phyloP scores from a whole-genome alignment of 1,284 basidiomycete genomes.

The Inonotus obliquus region DNA sequence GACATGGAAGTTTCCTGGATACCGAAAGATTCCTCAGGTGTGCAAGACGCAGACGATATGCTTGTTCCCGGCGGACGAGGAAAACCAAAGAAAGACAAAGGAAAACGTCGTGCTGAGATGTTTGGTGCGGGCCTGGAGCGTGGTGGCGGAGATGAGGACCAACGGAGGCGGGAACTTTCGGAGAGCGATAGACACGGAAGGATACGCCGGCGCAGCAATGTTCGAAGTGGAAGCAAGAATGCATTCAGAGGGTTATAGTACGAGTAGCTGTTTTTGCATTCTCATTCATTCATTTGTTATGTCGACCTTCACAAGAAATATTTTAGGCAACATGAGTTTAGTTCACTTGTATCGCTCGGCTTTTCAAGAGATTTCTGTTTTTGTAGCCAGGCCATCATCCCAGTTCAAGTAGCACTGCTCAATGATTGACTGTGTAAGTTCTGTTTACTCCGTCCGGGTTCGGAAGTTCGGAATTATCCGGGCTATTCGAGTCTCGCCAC shows the following conservation, averaged over 20 bases:
- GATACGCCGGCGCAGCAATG: slow-evolving; percentile 63
- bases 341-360: no score
- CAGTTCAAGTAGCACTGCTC: no score
- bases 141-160: slow-evolving; percentile 50
- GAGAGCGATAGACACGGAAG: slow-evolving; percentile 66
- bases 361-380: no score
- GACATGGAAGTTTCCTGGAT: slow-evolving; percentile 66
- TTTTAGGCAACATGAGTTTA: no score
- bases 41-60: slow-evolving; percentile 31
- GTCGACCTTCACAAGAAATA: neutral
- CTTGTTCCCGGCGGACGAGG: slow-evolving; percentile 28
- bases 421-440: no score
- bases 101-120: slow-evolving; percentile 62
- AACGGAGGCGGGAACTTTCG: slow-evolving; percentile 64
- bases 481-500: neutral
- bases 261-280: no score
- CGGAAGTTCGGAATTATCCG: neutral
- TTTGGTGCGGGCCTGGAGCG: slow-evolving; percentile 87
- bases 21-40: slow-evolving; percentile 30
- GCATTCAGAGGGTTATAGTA: slow-evolving; percentile 54
- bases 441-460: neutral
- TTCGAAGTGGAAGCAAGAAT: slow-evolving; percentile 85
- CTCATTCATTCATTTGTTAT: neutral
- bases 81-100: slow-evolving; percentile 36
- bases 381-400: no score